Evolutionary conservation across 768 basidiomycete genomes (phyloP).

Genomic region (Phanerodontia chrysosporium): DNA sequence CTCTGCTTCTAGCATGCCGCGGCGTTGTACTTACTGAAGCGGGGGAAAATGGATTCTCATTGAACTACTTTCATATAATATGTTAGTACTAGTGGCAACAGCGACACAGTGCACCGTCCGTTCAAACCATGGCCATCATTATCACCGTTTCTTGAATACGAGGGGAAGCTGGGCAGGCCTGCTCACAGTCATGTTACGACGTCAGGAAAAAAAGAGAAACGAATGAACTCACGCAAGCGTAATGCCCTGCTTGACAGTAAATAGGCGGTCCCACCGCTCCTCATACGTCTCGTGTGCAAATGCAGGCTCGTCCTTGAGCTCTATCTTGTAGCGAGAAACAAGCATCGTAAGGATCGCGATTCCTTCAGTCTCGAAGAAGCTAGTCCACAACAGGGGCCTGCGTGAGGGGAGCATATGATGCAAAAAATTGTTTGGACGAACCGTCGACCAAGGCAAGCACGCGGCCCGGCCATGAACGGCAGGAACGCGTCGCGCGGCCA

Average conservation of each 20-base stretch:
- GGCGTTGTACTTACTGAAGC: no score
- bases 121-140: no score
- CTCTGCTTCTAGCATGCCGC: no score
- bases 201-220: no score
- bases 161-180: background rate
- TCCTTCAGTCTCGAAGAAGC: conserved; percentile 46
- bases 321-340: conserved; percentile 43
- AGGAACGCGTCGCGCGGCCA: conserved; percentile 54
- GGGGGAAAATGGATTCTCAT: no score
- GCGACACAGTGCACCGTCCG: no score
- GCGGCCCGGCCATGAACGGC: conserved; percentile 47
- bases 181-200: no score
- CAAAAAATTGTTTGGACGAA: no score
- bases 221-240: conserved; percentile 19
- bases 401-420: no score
- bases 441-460: conserved; percentile 31
- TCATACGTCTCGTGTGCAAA: conserved; percentile 45
- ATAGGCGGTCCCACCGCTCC: conserved; percentile 31
- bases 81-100: no score
- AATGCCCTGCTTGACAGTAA: conserved; percentile 12
- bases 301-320: conserved; percentile 21
- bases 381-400: no score
- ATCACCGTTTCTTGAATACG: background rate
- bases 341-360: conserved; percentile 46
- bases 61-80: no score